A percentile compares a stretch with the other conserved stretches of the same genome.
Evolutionary conservation across 345 rosid species (phyloP).

Genomic region (Citrus australasica): DNA sequence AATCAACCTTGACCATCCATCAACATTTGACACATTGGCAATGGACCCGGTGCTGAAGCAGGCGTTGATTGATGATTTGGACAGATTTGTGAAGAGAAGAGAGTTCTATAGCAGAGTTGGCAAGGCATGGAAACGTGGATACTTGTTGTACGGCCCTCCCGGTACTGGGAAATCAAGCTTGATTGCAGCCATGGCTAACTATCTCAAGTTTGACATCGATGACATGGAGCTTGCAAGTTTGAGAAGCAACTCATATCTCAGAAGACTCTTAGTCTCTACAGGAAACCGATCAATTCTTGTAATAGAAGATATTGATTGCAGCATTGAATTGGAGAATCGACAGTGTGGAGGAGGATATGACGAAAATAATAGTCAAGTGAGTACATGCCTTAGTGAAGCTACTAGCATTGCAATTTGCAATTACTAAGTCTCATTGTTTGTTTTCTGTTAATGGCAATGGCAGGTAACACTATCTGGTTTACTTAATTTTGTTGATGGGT

Average conservation of each 20-base stretch:
- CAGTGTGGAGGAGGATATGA: neutral
- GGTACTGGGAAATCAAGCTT: constrained; percentile 28
- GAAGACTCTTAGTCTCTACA: constrained; percentile 1
- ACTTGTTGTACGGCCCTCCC: constrained; percentile 24
- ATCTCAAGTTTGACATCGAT: constrained; percentile 26
- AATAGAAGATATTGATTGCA: constrained; percentile 26
- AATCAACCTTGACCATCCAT: constrained; percentile 28
- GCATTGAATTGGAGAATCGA: constrained; percentile 8
- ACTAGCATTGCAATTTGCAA: neutral
- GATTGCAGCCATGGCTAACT: constrained; percentile 32
- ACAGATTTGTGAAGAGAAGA: constrained; percentile 19
- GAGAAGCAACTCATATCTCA: constrained; percentile 6
- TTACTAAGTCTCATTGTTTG: neutral
- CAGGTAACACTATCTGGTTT: constrained; percentile 21
- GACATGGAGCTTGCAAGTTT: constrained; percentile 15
- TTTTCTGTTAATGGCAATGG: neutral
- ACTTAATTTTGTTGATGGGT: constrained; percentile 24
- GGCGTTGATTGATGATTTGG: constrained; percentile 29
- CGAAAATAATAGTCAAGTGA: neutral
- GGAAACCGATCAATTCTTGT: constrained; percentile 15
- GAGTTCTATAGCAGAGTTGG: constrained; percentile 4
- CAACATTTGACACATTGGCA: constrained; percentile 34
- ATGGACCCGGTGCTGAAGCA: constrained; percentile 22
- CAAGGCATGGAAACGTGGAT: constrained; percentile 23
- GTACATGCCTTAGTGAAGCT: neutral